Percentiles rank a stretch among this genome's conserved stretches.
Conservation (phyloP, 2,329 filamentous ascomycete genomes). For the Colletotrichum sp. region DNA sequence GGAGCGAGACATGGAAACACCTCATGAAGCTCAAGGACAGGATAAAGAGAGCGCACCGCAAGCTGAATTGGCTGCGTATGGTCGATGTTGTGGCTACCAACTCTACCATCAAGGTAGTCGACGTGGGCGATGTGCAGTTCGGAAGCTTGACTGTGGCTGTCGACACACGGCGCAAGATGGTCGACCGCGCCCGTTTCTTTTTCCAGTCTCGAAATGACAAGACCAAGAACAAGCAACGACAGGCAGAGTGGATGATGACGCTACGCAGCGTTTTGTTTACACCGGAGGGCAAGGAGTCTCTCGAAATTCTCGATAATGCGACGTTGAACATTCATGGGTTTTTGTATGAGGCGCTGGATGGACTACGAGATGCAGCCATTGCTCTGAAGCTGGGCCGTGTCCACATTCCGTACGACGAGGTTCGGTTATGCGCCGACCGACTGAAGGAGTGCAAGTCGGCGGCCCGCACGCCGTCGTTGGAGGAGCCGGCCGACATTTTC, state of each 20-base stretch:
- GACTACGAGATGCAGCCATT: slow-evolving; percentile 87
- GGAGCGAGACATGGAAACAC: slow-evolving; percentile 80
- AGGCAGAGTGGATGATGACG: slow-evolving; percentile 93
- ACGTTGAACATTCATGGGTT: slow-evolving; percentile 92
- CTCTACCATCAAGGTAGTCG: slow-evolving; percentile 75
- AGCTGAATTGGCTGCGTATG: slow-evolving; percentile 87
- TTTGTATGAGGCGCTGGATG: slow-evolving; percentile 83
- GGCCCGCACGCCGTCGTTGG: slow-evolving; percentile 31
- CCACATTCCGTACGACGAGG: slow-evolving; percentile 88
- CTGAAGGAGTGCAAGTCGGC: slow-evolving; percentile 51
- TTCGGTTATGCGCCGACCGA: slow-evolving; percentile 66
- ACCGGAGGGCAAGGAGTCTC: slow-evolving; percentile 80
- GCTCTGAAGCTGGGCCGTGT: slow-evolving; percentile 90
- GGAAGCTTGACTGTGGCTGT: slow-evolving; percentile 86
- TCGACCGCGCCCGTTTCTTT: slow-evolving; percentile 88
- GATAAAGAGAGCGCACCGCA: slow-evolving; percentile 84
- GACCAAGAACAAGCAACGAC: slow-evolving; percentile 60
- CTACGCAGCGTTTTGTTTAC: slow-evolving; percentile 88
- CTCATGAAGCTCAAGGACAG: slow-evolving; percentile 81
- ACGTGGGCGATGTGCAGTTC: slow-evolving; percentile 84
- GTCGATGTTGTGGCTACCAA: slow-evolving; percentile 88
- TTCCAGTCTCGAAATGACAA: slow-evolving; percentile 74
- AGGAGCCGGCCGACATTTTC: slow-evolving; percentile 64
- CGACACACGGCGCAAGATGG: slow-evolving; percentile 89
- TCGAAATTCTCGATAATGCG: slow-evolving; percentile 87